Evolutionary conservation across 106 monocot species (phyloP), one percentile per base, ranked within the genome.

Genomic region (Dendrobium nobile): DNA sequence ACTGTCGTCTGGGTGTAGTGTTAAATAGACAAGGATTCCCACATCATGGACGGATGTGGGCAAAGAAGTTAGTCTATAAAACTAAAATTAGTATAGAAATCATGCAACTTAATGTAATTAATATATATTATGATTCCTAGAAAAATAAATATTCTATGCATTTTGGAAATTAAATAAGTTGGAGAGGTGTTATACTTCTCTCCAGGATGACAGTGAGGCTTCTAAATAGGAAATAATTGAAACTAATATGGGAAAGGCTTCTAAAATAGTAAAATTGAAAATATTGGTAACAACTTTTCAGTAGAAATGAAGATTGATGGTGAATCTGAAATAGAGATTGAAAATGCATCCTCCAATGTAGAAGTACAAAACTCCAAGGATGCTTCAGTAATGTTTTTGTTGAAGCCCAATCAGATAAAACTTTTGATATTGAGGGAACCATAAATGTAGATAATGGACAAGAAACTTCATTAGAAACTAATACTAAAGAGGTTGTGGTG

Each of bases 381-480:
- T 6, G 8, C 42, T 42, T n/a, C 37, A 70, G 11, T 37, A 15
- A 31, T 16, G 70, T 31, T 31, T 43, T 18, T 41, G 41, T 74
- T 41, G 74, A 43, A 18, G 43, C 74, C 13, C 41, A 19, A 43
- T 19, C 40, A 43, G 74, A 43, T 18, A 43, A 74, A 74, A 9
- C n/a, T 74, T 74, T 42, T 43, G 42, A 9, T 5, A 19, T 18
- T 43, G 74, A 74, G 33, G 70, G 70, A 15, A 70, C 33, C 15
- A 11, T 2, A 13, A 70, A 70, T 10, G 67, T 28, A 67, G 4
- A 67, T 2, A n/a, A 73, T 73, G 75, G 5, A 3, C n/a, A 44
- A n/a, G 47, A 47, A 27, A 76, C 7, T 48, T 76, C 48, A 76
- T 76, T 48, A 48, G 76, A 45, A 41, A 47, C 76, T 48, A 48